Evolutionary conservation across 23 red algal species (phyloP), one percentile per base, ranked within the genome.

Genomic region (Pyropia haitanensis): DNA sequence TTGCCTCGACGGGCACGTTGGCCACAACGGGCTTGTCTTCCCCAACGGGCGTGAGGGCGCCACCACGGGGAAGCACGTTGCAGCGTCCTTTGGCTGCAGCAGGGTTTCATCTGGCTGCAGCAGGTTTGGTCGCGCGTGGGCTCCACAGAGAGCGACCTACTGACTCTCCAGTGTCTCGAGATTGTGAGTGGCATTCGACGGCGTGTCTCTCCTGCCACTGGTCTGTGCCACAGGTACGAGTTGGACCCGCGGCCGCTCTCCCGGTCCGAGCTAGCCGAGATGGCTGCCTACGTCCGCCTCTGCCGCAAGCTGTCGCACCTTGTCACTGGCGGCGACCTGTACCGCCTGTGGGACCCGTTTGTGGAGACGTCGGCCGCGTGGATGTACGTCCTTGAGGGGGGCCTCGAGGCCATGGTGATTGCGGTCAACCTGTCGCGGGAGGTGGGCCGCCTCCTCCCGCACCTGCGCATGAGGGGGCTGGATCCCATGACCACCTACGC

Each of bases 271-370:
- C 33, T 89, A 16, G 58, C 17, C 18, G 91, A 96, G 76, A 79
- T 96, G 27, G 58, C 61, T 19, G 66, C 62, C 19, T 96, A 88
- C 71, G 75, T 96, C 29, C 50, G 70, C 2, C 61, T 96, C 13
- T 87, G 83, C 34, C 79, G 81, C 55, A 30, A 72, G 2, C 19
- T 96, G 18, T 83, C 91, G 6, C 72, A 67, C 5, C 58, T 88
- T 4, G 77, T 96, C 0, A 74, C 80, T 14, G 53, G 71, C 59
- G 84, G 91, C 8, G 80, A 89, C 72, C 70, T 96, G 71, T 96
- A 80, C 70, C 77, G 91, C 18, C 53, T 96, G 58, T 96, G 83
- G 91, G 77, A 66, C n/a, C 91, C 91, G 28, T 96, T 96, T 55
- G 54, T 61, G 18, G 75, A 83, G 56, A 67, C 76, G 24, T 88